Percentiles rank a stretch among this genome's conserved stretches.
Conservation (phyloP, 495 filamentous ascomycete genomes). For the Talaromyces ruber region DNA sequence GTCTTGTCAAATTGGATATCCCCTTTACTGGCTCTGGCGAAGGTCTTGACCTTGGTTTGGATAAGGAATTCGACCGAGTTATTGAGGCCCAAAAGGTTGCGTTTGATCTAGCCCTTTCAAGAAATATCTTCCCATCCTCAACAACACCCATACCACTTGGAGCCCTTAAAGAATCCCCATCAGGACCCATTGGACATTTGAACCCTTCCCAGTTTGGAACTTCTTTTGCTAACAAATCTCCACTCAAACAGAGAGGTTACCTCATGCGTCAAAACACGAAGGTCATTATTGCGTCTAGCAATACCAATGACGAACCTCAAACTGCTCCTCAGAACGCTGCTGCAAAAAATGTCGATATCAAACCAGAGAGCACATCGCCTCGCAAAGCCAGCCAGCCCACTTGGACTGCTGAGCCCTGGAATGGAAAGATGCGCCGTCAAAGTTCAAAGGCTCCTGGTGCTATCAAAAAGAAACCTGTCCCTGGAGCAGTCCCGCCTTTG, state of each 20-base stretch:
- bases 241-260: conserved; percentile 77
- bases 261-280: conserved; percentile 98
- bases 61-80: conserved; percentile 88
- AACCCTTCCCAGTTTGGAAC: not conserved
- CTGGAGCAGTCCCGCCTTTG: conserved; percentile 66
- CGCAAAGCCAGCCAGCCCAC: conserved; percentile 73
- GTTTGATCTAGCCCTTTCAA: conserved; percentile 45
- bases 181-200: not conserved
- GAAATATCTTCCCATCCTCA: not conserved
- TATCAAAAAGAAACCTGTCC: conserved; percentile 52
- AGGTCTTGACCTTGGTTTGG: conserved; percentile 69
- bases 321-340: conserved; percentile 39
- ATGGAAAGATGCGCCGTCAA: conserved; percentile 60
- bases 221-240: conserved; percentile 6
- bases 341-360: conserved; percentile 31
- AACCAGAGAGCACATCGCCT: conserved; percentile 62
- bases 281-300: conserved; percentile 80
- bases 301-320: conserved; percentile 36
- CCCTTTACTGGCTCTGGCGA: conserved; percentile 40
- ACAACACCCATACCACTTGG: conserved; percentile 10
- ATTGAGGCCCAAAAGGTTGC: conserved; percentile 98
- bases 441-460: conserved; percentile 53
- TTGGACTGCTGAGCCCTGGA: conserved; percentile 97
- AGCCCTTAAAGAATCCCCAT: not conserved
- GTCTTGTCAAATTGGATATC: conserved; percentile 61